These are phyloP conservation scores for Pseudogymnoascus sp. DNA, from an alignment of 2,329 filamentous ascomycete species.

Conservation along the genomic window DNA sequence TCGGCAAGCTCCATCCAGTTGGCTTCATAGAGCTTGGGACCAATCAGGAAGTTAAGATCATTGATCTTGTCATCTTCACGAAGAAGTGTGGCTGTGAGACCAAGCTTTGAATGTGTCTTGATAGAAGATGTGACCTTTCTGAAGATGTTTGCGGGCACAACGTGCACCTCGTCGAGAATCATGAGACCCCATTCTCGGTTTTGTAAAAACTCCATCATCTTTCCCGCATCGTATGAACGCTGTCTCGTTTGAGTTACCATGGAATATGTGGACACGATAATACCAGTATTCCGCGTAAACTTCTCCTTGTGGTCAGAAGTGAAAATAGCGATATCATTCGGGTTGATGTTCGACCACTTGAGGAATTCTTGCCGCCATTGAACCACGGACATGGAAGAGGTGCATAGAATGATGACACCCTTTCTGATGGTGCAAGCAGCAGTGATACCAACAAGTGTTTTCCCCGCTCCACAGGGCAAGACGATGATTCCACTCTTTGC, in stretches of 20 bases:
- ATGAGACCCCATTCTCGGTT: conserved; percentile 93
- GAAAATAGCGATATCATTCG: conserved; percentile 88
- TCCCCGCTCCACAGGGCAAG: conserved; percentile 89
- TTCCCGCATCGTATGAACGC: conserved; percentile 84
- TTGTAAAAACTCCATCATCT: conserved; percentile 94
- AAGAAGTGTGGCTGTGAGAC: conserved; percentile 85
- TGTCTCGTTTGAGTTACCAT: conserved; percentile 94
- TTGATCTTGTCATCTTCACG: conserved; percentile 98
- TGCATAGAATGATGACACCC: conserved; percentile 89
- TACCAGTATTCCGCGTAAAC: conserved; percentile 83
- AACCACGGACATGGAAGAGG: conserved; percentile 94
- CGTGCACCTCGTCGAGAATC: conserved; percentile 95
- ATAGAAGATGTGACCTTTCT: conserved; percentile 87
- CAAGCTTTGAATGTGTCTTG: conserved; percentile 91
- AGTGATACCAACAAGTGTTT: conserved; percentile 96
- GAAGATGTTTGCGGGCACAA: conserved; percentile 95
- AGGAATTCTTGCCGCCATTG: conserved; percentile 96
- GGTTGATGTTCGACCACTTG: conserved; percentile 98
- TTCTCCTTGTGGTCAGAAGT: conserved; percentile 85
- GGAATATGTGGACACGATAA: conserved; percentile 95
- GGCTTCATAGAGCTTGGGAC: conserved; percentile 93
- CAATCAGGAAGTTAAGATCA: conserved; percentile 94
- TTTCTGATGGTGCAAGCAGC: conserved; percentile 98
- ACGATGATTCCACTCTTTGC: conserved; percentile 98
- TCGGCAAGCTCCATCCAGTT: conserved; percentile 99